Base-by-base conservation (phyloP, 2,329 filamentous ascomycete genomes). In the Verticillium tricorpus region DNA sequence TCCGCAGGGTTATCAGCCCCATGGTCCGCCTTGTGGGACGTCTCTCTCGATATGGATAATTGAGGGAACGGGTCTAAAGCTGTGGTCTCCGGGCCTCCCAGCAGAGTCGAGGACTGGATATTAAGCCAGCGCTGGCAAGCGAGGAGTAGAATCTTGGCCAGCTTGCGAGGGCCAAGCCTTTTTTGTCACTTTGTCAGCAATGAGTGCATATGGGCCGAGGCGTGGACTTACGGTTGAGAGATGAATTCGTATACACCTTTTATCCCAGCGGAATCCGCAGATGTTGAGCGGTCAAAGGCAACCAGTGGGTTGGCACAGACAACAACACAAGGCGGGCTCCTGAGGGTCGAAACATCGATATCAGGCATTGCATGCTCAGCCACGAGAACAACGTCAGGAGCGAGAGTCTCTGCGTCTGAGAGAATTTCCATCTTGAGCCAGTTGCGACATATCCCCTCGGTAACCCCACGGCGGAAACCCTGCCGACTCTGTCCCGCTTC, bases 401-500 rank as follows among this genome's bases (percentile, higher is more conserved):
- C 34, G 15, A 61, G 28, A 1, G 25, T 19, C 0, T 63, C 62
- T 25, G 19, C 3, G 52, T 15, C 25, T 67, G 45, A 22, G n/a
- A 50, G 19, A 22, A 50, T 19, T 5, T 50, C 45, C 45, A 50
- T 50, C 19, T 22, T 50, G n/a, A 50, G 45, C 45, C 45, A 50
- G 45, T 50, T n/a, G 5, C 45, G 45, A 50, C 45, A 50, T 9
- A 50, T 22, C 1, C 64, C 17, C 62, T 65, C 4, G 61, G 61
- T 22, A 2, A 63, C 50, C 25, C 34, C 35, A n/a, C 74, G 65
- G 2, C 69, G 66, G 62, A 77, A 72, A 2, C 69, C 69, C 56
- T 76, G 74, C 73, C 75, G 77, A 22, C 67, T 67, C 45, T 62
- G n/a, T 67, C 67, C 6, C 64, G 57, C 12, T 50, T 57, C 22